Base-by-base conservation (phyloP, 73 alveolate genomes). In the Blepharisma japonicum region DNA sequence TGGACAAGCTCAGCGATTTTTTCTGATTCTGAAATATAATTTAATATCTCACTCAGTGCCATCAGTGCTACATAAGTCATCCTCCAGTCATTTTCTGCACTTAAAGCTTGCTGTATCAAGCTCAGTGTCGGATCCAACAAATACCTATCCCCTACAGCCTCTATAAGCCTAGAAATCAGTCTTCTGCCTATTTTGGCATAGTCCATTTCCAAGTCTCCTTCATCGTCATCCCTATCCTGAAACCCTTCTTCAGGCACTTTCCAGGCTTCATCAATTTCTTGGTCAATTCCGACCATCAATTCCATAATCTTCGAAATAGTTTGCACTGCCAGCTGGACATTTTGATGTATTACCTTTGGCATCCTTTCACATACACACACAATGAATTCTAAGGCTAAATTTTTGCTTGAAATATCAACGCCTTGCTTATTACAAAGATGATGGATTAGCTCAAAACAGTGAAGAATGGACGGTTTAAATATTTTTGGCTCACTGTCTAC, bases 171-270 rank as follows among this genome's bases (percentile, higher is more conserved):
- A 51, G 27, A 14, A 51, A 51, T 51, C 66, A 14, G 4, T 51
- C 21, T 51, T 51, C 66, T 51, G n/a, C 66, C 66, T 14, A 51
- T 51, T 18, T 14, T 51, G 27, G 66, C n/a, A 51, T 51, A 51
- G 21, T 51, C 66, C n/a, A 51, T 51, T 51, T 51, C 66, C n/a
- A 51, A 3, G 21, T 51, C 21, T 14, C 66, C 66, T 51, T 11
- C 21, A 1, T 14, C n/a, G n/a, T 51, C 66, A 51, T 51, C 21
- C 4, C 5, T 61, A 14, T 79, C 91, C 23, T 77, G 61, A 87
- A 83, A 92, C 46, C 98, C 98, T 71, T 92, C 98, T 50, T 82
- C 87, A 11, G 98, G 98, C 48, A 74, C 71, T 86, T 83, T 89
- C 96, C 98, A 92, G 48, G 87, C 86, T 23, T 90, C 95, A 20